Base-by-base conservation (phyloP, 768 basidiomycete species). In the Coprinopsis marcescibilis region DNA sequence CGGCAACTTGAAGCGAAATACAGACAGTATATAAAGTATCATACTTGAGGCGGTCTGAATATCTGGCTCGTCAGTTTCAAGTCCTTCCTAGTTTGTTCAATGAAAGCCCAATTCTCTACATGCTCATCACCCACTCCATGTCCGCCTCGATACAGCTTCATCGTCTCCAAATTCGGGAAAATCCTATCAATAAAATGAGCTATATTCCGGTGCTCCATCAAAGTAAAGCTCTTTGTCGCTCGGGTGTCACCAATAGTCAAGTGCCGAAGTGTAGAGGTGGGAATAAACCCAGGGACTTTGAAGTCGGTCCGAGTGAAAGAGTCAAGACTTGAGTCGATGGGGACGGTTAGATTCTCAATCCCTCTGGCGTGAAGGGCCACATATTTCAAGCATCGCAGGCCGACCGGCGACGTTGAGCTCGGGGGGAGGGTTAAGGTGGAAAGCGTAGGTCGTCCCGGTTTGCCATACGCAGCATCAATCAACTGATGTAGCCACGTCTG, bases 151-250 rank as follows among this genome's bases (percentile, higher is more conserved):
- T 14, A 11, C 4, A 30, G 11, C 20, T n/a, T 14, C 14, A 47
- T 7, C 15, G 23, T 4, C 3, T n/a, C 21, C 13, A 47, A 23
- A 11, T 47, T 39, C 7, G 46, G 46, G 37, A 47, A 47, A 8
- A 36, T 27, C 8, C 3, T 15, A 32, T 47, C 46, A n/a, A 47
- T 5, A 14, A 20, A 47, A 8, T 23, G n/a, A 14, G 46, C 46
- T 12, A 47, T n/a, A 32, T 20, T 10, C 19, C 27, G 20, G 19
- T 47, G 30, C 37, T 47, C 46, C 37, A 12, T 27, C 26, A 33
- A 33, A 13, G 24, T 27, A 25, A 47, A 40, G 17, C 25, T 5
- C 3, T 27, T 17, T 4, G 19, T 20, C 14, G 26, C 8, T 10
- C 46, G 46, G 6, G 7, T 6, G 19, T 47, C 46, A 12, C 27